phyloP scores from a whole-genome alignment of 805 yeast species.

The Maudiozyma saulgeensis region DNA sequence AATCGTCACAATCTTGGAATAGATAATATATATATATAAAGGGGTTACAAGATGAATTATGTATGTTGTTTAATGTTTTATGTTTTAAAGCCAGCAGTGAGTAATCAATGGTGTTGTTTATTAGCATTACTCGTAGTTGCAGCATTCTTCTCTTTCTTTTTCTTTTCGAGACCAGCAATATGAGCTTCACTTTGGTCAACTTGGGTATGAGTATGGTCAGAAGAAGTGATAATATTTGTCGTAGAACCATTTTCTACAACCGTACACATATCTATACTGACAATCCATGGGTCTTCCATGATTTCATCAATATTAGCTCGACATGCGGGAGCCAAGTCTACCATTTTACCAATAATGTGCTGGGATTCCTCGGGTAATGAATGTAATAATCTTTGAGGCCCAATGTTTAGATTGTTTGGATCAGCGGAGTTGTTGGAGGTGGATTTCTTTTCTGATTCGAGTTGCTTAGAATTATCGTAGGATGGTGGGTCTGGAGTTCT shows the following conservation, averaged over 20 bases:
- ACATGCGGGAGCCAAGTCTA: conserved; percentile 77
- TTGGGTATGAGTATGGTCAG: conserved; percentile 71
- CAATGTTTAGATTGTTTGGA: conserved; percentile 57
- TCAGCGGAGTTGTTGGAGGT: conserved; percentile 25
- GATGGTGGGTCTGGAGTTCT: conserved; percentile 42
- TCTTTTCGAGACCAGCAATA: conserved; percentile 84
- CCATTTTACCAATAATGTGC: conserved; percentile 63
- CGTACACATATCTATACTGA: conserved; percentile 53
- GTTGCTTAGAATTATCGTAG: conserved; percentile 16
- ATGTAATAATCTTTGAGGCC: conserved; percentile 60
- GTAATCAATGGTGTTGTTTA: background rate
- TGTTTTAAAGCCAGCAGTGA: background rate
- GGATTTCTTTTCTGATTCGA: background rate
- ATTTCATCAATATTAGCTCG: conserved; percentile 74
- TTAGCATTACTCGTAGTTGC: background rate
- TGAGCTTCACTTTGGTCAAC: conserved; percentile 94
- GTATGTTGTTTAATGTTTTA: background rate
- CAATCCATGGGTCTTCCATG: conserved; percentile 62
- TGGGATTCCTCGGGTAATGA: conserved; percentile 67
- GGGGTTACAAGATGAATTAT: background rate
- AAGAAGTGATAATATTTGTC: conserved; percentile 33
- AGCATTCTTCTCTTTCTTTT: conserved; percentile 39
- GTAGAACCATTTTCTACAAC: conserved; percentile 36
- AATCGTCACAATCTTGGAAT: background rate
- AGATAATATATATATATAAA: background rate